A percentile compares a stretch with the other conserved stretches of the same genome.
These are phyloP conservation scores for Haplosporangium sp. DNA, from an alignment of 371 early-diverging fungal species.

Conservation along the genomic window DNA sequence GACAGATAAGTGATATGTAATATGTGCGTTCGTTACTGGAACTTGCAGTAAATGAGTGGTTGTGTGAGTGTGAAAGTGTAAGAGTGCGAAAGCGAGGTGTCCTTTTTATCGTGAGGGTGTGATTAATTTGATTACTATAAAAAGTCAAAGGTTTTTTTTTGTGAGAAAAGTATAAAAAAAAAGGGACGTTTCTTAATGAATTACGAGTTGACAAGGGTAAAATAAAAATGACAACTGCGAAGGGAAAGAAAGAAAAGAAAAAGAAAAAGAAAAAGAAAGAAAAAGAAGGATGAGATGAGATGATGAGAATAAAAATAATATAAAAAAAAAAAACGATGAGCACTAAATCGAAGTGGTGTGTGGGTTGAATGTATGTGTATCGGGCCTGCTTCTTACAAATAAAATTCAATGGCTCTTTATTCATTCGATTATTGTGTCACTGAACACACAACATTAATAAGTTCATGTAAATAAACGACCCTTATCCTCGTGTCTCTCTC, in stretches of 20 bases:
- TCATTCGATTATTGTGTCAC: conserved; percentile 4
- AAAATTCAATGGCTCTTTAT: neutral
- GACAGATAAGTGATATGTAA: neutral
- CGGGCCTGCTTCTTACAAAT: no score
- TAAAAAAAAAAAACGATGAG: conserved; percentile 9
- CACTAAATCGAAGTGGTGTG: no score
- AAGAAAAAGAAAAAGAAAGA: neutral
- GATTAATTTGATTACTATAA: no score
- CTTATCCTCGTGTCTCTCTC: neutral
- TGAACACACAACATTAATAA: conserved; percentile 1
- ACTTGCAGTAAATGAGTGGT: neutral
- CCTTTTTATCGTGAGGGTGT: no score
- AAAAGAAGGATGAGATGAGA: conserved; percentile 4
- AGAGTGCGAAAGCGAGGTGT: neutral
- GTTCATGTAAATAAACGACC: neutral
- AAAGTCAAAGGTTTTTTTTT: no score
- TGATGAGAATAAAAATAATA: conserved; percentile 14
- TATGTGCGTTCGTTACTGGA: neutral
- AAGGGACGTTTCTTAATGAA: no score
- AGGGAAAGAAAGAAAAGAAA: neutral
- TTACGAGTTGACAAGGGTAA: neutral
- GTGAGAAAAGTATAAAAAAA: no score
- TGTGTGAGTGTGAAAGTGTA: neutral
- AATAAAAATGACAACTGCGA: neutral
- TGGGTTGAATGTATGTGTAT: no score